Evolutionary conservation across 2,329 filamentous ascomycete genomes (phyloP), one percentile per base, ranked within the genome.

Genomic region (Trichoderma arundinaceum): DNA sequence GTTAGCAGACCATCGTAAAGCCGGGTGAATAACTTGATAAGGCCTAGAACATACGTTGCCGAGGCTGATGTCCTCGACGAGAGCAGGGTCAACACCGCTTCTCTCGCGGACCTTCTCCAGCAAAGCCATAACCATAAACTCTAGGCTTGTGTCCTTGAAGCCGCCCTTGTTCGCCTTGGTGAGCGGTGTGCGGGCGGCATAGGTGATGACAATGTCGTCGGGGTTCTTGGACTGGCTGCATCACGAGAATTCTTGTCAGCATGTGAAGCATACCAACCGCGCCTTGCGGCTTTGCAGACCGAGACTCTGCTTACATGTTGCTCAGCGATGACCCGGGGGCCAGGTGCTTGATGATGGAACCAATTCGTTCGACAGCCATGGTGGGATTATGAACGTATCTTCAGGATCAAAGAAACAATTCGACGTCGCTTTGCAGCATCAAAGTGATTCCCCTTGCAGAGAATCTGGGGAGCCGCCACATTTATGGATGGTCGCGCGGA

Each of bases 161-260:
- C 93, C 92, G 70, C 95, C 94, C 85, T 97, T 97, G 77, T 85
- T 85, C 60, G 87, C 93, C 82, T 97, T 98, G 75, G 90, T 85
- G 68, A 99, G 85, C 0, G 95, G 93, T 33, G 94, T 97, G 65
- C 95, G 91, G 73, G 94, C 83, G 33, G 94, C 94, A 66, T 96
- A 87, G 7, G 95, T 99, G 75, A 98, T 97, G 77, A 99, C 95
- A 63, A 99, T 86, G 82, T 99, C 95, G 77, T 98, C 94, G 71
- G 94, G 88, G 79, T 96, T 96, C 84, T 98, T 94, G 72, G 92
- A 88, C 66, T 92, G 93, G 75, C 93, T 97, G 66, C 49, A 52
- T 9, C 35, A 15, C 46, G 35, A 28, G n/a, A n/a, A 44, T 56
- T 28, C 46, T 51, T 67, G 69, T 66, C 32, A 66, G 66, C 63